Evolutionary conservation across 164 flowering plant species (phyloP).

Genomic region (Sedum album): DNA sequence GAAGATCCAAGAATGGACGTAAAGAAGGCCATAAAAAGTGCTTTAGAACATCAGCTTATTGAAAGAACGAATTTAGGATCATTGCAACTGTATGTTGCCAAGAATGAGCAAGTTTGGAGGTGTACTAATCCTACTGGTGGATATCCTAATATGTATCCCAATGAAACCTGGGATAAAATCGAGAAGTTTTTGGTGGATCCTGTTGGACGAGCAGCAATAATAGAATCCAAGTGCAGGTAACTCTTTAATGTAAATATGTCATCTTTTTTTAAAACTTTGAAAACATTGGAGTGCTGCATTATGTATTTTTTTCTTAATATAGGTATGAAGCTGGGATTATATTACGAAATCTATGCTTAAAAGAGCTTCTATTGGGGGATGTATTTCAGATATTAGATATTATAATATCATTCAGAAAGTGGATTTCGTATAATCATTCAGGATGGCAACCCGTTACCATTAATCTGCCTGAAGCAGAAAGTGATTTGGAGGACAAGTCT

Average conservation of each 20-base stretch:
- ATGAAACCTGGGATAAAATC: constrained; percentile 63
- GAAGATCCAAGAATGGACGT: constrained; percentile 53
- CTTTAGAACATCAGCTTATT: constrained; percentile 64
- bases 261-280: background rate
- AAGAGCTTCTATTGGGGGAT: constrained; percentile 57
- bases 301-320: background rate
- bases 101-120: constrained; percentile 61
- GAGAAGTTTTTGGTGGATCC: constrained; percentile 46
- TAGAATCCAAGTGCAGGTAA: constrained; percentile 75
- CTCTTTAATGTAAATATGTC: background rate
- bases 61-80: constrained; percentile 44
- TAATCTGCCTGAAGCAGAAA: constrained; percentile 28
- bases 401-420: constrained; percentile 41
- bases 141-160: constrained; percentile 36
- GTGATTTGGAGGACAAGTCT: constrained; percentile 22
- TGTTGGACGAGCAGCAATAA: constrained; percentile 51
- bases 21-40: constrained; percentile 54
- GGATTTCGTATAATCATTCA: constrained; percentile 62
- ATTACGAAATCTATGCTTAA: constrained; percentile 48
- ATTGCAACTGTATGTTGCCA: constrained; percentile 44
- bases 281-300: background rate
- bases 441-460: constrained; percentile 84
- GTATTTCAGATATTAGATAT: constrained; percentile 64
- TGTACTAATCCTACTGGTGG: constrained; percentile 65
- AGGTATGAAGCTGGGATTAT: constrained; percentile 75